Base-by-base conservation (phyloP, 805 yeast genomes). In the Candida alai region DNA sequence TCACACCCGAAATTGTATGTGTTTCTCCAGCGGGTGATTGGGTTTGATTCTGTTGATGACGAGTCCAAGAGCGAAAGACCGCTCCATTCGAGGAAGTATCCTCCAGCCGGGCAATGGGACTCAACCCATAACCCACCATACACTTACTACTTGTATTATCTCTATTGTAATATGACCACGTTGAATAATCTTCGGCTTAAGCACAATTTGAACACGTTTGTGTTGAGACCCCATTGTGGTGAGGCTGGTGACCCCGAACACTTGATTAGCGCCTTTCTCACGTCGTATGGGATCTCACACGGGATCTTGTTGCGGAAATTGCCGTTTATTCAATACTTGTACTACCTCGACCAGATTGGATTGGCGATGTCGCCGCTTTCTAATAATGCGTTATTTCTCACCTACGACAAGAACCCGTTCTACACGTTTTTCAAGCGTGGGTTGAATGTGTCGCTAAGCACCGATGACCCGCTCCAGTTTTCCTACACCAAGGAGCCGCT, bases 181-280 rank as follows among this genome's bases (percentile, higher is more conserved):
- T 71, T 93, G 57, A 93, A 93, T 54, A 78, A 81, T 43, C 83
- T 90, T 78, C 76, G 99, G 61, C 63, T 70, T 21, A 70, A 66
- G 38, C 73, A 89, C 38, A 83, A 84, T 0, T 84, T 77, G 60
- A 89, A 84, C 56, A 89, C 97, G 0, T 81, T 93, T 60, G 94
- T 87, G n/a, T 66, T 93, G 49, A 76, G 98, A 51, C 99, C 99
- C 3, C 99, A 93, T 59, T 86, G 96, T 48, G 99, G 99, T 43
- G 99, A 93, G 61, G 99, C 98, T n/a, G 99, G 99, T 40, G 98
- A 93, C 54, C 97, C 97, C 1, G 97, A 93, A 52, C 98, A 93
- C 65, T 70, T 94, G 52, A 85, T 89, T 28, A 74, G 89, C 32
- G 89, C 98, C 1, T 93, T 84, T 51, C 62, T 93, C 50, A 77